These are phyloP conservation scores for Chaetomium globosum DNA, from an alignment of 2,329 filamentous ascomycete genomes.

Conservation along the genomic window DNA sequence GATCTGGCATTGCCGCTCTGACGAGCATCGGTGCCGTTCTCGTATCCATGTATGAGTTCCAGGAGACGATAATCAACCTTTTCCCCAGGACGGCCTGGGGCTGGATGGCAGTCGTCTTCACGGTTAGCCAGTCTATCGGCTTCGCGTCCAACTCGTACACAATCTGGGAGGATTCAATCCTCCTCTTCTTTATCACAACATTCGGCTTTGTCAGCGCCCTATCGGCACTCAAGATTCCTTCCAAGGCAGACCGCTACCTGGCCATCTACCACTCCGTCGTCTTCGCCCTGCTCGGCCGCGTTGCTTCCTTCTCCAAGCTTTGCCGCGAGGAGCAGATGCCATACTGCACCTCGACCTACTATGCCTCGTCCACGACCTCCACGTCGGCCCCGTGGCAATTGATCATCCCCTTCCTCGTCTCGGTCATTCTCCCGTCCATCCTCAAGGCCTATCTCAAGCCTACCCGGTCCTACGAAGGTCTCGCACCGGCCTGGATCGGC, in stretches of 20 bases:
- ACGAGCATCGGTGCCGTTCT: conserved; percentile 49
- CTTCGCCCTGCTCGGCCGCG: conserved; percentile 76
- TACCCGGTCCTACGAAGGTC: conserved; percentile 85
- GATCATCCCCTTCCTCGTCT: conserved; percentile 73
- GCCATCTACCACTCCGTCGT: conserved; percentile 82
- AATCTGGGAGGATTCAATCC: conserved; percentile 96
- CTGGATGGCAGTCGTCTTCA: conserved; percentile 80
- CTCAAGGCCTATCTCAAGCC: conserved; percentile 77
- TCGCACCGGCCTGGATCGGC: conserved; percentile 82
- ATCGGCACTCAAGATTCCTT: conserved; percentile 73
- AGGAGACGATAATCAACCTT: conserved; percentile 54
- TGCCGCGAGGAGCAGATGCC: conserved; percentile 99
- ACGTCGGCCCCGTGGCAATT: conserved; percentile 93
- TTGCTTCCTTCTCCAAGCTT: conserved; percentile 85
- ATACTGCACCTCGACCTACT: conserved; percentile 92
- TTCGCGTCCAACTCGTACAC: conserved; percentile 98
- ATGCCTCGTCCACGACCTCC: conserved; percentile 86
- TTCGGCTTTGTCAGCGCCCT: conserved; percentile 78
- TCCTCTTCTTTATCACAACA: conserved; percentile 86
- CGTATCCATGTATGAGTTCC: conserved; percentile 48
- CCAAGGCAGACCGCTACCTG: conserved; percentile 68
- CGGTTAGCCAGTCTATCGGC: conserved; percentile 83
- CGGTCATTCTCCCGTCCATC: conserved; percentile 70
- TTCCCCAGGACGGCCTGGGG: conserved; percentile 81
- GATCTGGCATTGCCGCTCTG: conserved; percentile 48